Conservation (phyloP, 2,329 filamentous ascomycete genomes). For the Eutypa lata region DNA sequence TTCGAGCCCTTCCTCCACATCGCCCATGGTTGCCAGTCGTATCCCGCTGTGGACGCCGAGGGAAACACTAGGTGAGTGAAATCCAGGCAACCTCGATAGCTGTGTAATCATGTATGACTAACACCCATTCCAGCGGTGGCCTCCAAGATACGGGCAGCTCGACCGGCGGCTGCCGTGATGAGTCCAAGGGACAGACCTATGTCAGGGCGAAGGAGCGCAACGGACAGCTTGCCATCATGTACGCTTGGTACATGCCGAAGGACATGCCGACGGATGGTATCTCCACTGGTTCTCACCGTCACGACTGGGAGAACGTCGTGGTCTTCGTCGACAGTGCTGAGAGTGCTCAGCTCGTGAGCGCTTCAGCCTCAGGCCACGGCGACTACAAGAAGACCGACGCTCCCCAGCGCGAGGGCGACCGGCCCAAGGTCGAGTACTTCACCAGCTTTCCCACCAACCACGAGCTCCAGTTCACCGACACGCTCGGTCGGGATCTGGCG, state of each 20-base stretch:
- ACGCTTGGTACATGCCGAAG: slow-evolving; percentile 39
- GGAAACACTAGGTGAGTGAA: slow-evolving; percentile 34
- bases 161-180: slow-evolving; percentile 22
- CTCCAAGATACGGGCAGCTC: slow-evolving; percentile 22
- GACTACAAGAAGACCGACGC: slow-evolving; percentile 22
- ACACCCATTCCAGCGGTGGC: slow-evolving; percentile 21
- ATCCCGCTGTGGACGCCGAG: slow-evolving; percentile 51
- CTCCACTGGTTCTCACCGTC: slow-evolving; percentile 26
- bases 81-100: slow-evolving; percentile 1
- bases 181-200: slow-evolving; percentile 32
- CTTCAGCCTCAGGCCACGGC: slow-evolving; percentile 31
- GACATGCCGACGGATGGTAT: slow-evolving; percentile 33
- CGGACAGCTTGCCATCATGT: slow-evolving; percentile 30
- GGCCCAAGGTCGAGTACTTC: slow-evolving; percentile 29
- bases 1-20: slow-evolving; percentile 53
- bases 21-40: slow-evolving; percentile 55
- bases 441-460: slow-evolving; percentile 32
- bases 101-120: slow-evolving; percentile 1
- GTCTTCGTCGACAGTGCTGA: slow-evolving; percentile 28
- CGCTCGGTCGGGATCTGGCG: slow-evolving; percentile 34
- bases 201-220: slow-evolving; percentile 24
- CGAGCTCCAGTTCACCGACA: slow-evolving; percentile 30
- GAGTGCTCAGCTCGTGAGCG: slow-evolving; percentile 26
- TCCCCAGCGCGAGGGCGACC: slow-evolving; percentile 22
- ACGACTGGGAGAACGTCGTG: slow-evolving; percentile 34